A percentile compares a stretch with the other conserved stretches of the same genome.
Conservation (phyloP, 306 rosid species). For the Crotalaria pallida region DNA sequence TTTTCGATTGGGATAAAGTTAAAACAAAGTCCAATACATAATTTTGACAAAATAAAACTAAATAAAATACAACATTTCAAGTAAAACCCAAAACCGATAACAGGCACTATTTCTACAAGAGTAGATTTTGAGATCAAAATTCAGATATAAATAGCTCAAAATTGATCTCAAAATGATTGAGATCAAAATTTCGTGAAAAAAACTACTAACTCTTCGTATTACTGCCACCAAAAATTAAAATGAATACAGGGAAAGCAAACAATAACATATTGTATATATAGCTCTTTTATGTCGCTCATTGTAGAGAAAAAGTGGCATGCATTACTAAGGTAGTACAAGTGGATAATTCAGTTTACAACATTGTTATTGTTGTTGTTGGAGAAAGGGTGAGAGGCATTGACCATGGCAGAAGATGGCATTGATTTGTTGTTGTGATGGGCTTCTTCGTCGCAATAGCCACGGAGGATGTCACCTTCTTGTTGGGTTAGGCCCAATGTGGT, state of each 20-base stretch:
- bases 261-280: background rate
- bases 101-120: too few species aligned
- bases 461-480: slow-evolving; percentile 21
- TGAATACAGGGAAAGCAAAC: background rate
- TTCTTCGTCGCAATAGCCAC: background rate
- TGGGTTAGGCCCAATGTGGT: slow-evolving; percentile 32
- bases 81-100: too few species aligned
- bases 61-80: too few species aligned
- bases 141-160: too few species aligned
- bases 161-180: too few species aligned
- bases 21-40: too few species aligned
- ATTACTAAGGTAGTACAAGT: background rate
- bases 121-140: too few species aligned
- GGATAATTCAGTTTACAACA: background rate
- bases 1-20: too few species aligned
- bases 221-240: background rate
- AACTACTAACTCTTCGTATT: too few species aligned
- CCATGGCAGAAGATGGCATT: background rate
- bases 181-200: too few species aligned
- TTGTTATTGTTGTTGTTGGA: background rate
- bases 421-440: background rate
- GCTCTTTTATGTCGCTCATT: background rate
- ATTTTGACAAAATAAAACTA: too few species aligned
- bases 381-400: slow-evolving; percentile 3
- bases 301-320: background rate